phyloP scores from a whole-genome alignment of 108 stramenopile species.

The Pelagomonas calceolata region DNA sequence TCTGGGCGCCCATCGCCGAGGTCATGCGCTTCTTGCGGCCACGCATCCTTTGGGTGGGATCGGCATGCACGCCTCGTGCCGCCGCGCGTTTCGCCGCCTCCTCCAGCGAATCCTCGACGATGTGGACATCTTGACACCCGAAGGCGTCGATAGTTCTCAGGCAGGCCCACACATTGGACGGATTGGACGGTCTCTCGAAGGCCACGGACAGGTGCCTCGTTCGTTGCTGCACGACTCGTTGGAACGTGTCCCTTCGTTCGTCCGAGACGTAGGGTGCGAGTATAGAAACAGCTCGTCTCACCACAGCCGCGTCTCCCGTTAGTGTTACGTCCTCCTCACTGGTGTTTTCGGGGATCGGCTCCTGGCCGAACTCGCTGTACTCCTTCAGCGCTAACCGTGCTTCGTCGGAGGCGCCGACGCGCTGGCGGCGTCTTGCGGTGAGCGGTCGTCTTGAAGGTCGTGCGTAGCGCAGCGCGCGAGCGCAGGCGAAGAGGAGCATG shows the following conservation, averaged over 20 bases:
- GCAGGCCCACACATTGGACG: conserved; percentile 87
- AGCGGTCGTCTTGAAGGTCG: too few relatives aligned
- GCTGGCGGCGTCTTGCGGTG: too few relatives aligned
- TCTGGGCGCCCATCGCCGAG: conserved; percentile 59
- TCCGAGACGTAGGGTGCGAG: not conserved
- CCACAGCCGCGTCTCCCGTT: not conserved
- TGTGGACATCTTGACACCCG: conserved; percentile 29
- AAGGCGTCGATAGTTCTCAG: conserved; percentile 70
- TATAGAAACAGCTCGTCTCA: not conserved
- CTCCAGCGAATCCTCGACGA: conserved; percentile 3
- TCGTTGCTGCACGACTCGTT: not conserved
- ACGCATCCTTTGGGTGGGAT: too few relatives aligned
- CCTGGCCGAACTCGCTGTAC: not conserved
- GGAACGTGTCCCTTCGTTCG: not conserved
- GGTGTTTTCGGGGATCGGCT: not conserved
- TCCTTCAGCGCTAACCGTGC: not conserved
- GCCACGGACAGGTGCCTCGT: conserved; percentile 5
- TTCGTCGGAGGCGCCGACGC: too few relatives aligned
- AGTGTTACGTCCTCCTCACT: not conserved
- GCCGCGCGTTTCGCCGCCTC: not conserved
- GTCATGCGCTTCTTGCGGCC: conserved; percentile 60
- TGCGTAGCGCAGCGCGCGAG: too few relatives aligned
- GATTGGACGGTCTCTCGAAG: conserved; percentile 85
- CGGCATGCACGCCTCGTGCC: not conserved
- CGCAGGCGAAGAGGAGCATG: too few relatives aligned